Percentiles rank a stretch among this genome's conserved stretches.
These are phyloP conservation scores for Epichloe coenophiala DNA, from an alignment of 2,329 filamentous ascomycete species.

Conservation along the genomic window DNA sequence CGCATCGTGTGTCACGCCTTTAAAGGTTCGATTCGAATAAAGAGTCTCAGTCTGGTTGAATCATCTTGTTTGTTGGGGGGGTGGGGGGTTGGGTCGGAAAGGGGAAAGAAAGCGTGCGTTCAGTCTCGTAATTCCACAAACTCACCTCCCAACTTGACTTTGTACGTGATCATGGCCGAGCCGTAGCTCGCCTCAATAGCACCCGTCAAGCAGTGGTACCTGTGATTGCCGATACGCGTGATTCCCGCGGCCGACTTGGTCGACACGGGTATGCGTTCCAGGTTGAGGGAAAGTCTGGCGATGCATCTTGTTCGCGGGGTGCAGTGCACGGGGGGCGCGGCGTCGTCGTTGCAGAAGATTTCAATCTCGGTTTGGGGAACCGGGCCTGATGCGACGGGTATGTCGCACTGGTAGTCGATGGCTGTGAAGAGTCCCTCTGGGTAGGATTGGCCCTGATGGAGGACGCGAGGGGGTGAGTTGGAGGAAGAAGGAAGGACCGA, in stretches of 20 bases:
- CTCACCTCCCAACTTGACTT: conserved; percentile 24
- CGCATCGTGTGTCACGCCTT: conserved; percentile 24
- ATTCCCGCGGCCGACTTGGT: conserved; percentile 17
- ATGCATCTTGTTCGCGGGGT: conserved; percentile 17
- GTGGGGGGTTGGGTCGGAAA: no score
- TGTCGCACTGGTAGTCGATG: conserved; percentile 25
- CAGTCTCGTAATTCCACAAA: background rate
- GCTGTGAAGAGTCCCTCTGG: conserved; percentile 21
- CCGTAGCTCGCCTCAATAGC: conserved; percentile 24
- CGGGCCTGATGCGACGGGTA: conserved; percentile 21
- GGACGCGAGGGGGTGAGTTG: no score
- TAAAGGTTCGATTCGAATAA: background rate
- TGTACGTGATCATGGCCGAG: conserved; percentile 26
- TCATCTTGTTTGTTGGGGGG: no score
- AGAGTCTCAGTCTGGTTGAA: background rate
- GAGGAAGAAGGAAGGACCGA: no score
- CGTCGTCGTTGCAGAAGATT: conserved; percentile 22
- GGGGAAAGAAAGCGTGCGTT: background rate
- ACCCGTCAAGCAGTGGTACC: conserved; percentile 23
- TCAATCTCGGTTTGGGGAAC: conserved; percentile 24
- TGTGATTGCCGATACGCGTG: conserved; percentile 21
- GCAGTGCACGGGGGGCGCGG: conserved; percentile 18
- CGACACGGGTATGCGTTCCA: conserved; percentile 20
- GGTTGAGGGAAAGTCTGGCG: conserved; percentile 22
- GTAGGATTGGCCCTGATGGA: conserved; percentile 22